Evolutionary conservation across 257 asterid species (phyloP), one percentile per base, ranked within the genome.

Genomic region (Scutellaria galericulata): DNA sequence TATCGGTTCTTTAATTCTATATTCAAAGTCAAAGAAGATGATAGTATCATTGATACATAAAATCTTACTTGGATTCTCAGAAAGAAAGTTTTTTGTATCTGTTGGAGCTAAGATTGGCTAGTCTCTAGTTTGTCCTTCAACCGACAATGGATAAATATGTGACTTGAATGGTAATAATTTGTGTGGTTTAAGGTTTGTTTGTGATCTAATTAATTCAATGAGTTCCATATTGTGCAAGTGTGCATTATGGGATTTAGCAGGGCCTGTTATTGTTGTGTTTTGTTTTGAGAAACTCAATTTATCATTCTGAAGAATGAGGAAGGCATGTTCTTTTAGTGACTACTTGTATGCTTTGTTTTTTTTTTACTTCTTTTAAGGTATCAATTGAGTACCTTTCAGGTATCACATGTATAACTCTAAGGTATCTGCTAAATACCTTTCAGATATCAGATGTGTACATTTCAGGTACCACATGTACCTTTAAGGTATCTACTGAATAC

Each of bases 131-230:
- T 86, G 88, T 39, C 99, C 99, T 68, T 75, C 96, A 7, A 52
- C 87, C n/a, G 99, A 53, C 98, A 95, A 80, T 90, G 98, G 98
- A 86, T 95, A n/a, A 97, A 97, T 94, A 80, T 42, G 81, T 31
- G 50, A 47, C 10, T 64, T 22, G 18, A 46, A 47, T 37, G 3
- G 20, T 55, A 14, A 24, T 44, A 7, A 50, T 11, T 15, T 48
- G 18, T 55, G 69, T 5, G 46, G 13, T 27, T 51, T 8, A 7
- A 50, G 55, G 10, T 75, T 7, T 68, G 13, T 56, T 6, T 64
- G 52, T 15, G 48, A 9, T 75, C 44, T 57, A 45, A 48, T 14
- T 57, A 45, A 48, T 14, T 10, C 15, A 44, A 59, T 27, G 51
- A 8, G 11, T 56, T 48, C 0, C 35, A 6, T 57, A 27, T 58